A percentile compares a stretch with the other conserved stretches of the same genome.
Evolutionary conservation across 2,329 filamentous ascomycete genomes (phyloP).

Genomic region (Cryphonectria naterciae): DNA sequence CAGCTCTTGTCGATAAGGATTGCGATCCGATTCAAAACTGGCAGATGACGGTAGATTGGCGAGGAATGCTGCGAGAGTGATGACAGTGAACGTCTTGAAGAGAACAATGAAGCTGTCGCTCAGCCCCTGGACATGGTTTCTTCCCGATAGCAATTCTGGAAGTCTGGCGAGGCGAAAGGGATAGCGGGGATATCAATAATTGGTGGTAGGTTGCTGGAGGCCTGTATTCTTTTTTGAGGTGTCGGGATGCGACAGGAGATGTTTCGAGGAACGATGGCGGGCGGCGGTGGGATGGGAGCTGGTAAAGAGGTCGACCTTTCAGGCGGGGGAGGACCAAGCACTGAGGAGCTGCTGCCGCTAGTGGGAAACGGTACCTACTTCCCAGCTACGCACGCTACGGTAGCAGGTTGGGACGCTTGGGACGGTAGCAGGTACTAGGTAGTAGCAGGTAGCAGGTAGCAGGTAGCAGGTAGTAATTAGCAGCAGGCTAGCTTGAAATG

Average conservation of each 20-base stretch:
- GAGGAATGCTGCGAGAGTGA: conserved; percentile 5
- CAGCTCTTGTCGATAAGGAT: conserved; percentile 36
- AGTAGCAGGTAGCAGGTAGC: background rate
- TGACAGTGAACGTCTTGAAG: background rate
- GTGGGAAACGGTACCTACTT: conserved; percentile 3
- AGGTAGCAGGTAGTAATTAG: background rate
- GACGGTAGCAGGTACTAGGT: conserved; percentile 7
- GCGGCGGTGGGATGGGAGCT: conserved; percentile 36
- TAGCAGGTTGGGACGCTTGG: background rate
- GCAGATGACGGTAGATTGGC: conserved; percentile 18
- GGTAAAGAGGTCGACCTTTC: conserved; percentile 26
- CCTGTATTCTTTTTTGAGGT: conserved; percentile 33
- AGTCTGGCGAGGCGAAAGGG: conserved; percentile 12
- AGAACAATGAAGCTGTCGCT: conserved; percentile 34
- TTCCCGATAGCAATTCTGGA: conserved; percentile 27
- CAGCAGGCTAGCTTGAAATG: conserved; percentile 12
- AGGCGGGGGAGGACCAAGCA: conserved; percentile 15
- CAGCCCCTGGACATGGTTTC: conserved; percentile 27
- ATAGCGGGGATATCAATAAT: conserved; percentile 3
- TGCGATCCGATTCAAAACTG: conserved; percentile 25
- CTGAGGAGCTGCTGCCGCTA: conserved; percentile 9
- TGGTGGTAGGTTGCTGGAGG: conserved; percentile 40
- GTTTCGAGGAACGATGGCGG: conserved; percentile 44
- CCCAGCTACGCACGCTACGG: background rate
- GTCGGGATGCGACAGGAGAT: conserved; percentile 48